These are phyloP conservation scores for Colletotrichum sp. DNA, from an alignment of 2,329 filamentous ascomycete genomes.

Conservation along the genomic window DNA sequence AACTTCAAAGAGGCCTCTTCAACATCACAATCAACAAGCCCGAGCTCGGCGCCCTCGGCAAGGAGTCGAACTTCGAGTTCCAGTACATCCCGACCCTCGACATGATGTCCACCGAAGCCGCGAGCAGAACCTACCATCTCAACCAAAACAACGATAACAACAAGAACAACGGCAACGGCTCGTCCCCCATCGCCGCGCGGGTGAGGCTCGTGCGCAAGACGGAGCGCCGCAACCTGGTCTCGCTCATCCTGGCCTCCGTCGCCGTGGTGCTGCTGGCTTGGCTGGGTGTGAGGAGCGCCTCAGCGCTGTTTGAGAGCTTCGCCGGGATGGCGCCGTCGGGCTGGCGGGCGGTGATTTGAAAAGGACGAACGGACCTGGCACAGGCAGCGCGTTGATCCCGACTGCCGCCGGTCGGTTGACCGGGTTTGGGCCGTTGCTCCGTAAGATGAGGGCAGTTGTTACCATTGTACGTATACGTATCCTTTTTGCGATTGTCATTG, in stretches of 20 bases:
- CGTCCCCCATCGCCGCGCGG: conserved; percentile 33
- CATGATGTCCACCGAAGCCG: conserved; percentile 36
- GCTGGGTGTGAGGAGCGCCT: conserved; percentile 24
- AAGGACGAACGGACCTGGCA: background rate
- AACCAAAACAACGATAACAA: conserved; percentile 22
- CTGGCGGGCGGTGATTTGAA: background rate
- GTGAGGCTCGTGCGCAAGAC: conserved; percentile 32
- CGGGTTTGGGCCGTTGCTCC: background rate
- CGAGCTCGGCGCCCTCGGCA: conserved; percentile 61
- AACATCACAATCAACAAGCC: conserved; percentile 66
- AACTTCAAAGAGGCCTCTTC: conserved; percentile 42
- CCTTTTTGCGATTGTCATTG: background rate
- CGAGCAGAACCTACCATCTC: background rate
- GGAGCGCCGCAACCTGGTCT: conserved; percentile 42
- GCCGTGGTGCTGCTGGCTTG: conserved; percentile 28
- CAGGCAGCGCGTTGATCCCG: background rate
- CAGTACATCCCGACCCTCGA: conserved; percentile 65
- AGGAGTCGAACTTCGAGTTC: conserved; percentile 70
- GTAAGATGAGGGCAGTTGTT: background rate
- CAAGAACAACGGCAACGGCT: conserved; percentile 25
- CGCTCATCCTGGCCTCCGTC: conserved; percentile 43
- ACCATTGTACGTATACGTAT: background rate
- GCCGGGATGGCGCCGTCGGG: background rate
- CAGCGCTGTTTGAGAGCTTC: conserved; percentile 1
- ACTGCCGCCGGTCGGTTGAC: background rate